These are phyloP conservation scores for Teratosphaeria viscida DNA, from an alignment of 2,329 filamentous ascomycete species.

Conservation along the genomic window DNA sequence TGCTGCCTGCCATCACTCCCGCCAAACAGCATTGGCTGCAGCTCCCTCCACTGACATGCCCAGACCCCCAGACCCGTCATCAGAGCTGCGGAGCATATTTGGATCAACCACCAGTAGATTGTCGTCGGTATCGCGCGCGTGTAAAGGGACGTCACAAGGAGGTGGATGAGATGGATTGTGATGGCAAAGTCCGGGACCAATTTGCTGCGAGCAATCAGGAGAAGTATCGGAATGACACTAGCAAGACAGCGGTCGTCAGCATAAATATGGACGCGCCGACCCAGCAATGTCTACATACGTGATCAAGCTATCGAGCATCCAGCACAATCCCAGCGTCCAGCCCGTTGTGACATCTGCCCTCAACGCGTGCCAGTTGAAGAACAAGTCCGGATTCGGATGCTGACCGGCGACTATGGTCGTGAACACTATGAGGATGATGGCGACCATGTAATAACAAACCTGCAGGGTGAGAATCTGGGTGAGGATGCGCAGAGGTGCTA, in stretches of 20 bases:
- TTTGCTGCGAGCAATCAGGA: slow-evolving; percentile 80
- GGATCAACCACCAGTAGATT: slow-evolving; percentile 75
- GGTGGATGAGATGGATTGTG: slow-evolving; percentile 75
- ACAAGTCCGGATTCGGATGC: slow-evolving; percentile 46
- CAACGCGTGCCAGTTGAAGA: slow-evolving; percentile 54
- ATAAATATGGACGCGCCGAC: neutral
- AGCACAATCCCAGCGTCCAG: slow-evolving; percentile 58
- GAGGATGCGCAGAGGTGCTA: slow-evolving; percentile 56
- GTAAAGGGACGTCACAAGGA: slow-evolving; percentile 68
- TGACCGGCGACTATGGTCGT: slow-evolving; percentile 56
- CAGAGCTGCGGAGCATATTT: slow-evolving; percentile 48
- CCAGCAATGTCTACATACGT: slow-evolving; percentile 39
- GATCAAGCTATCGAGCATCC: slow-evolving; percentile 55
- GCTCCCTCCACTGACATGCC: slow-evolving; percentile 82
- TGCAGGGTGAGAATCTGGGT: slow-evolving; percentile 57
- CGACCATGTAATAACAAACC: slow-evolving; percentile 52
- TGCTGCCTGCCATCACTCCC: slow-evolving; percentile 30
- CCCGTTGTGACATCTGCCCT: slow-evolving; percentile 59
- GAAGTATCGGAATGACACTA: slow-evolving; percentile 73
- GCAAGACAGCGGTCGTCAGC: neutral
- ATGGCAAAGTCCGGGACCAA: slow-evolving; percentile 90
- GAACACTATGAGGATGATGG: slow-evolving; percentile 54
- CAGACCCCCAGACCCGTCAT: slow-evolving; percentile 72
- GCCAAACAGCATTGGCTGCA: slow-evolving; percentile 80
- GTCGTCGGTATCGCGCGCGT: slow-evolving; percentile 65